Percentiles rank a stretch among this genome's conserved stretches.
Conservation (phyloP, 371 early-diverging fungal genomes). For the Mucor lusitanicus region DNA sequence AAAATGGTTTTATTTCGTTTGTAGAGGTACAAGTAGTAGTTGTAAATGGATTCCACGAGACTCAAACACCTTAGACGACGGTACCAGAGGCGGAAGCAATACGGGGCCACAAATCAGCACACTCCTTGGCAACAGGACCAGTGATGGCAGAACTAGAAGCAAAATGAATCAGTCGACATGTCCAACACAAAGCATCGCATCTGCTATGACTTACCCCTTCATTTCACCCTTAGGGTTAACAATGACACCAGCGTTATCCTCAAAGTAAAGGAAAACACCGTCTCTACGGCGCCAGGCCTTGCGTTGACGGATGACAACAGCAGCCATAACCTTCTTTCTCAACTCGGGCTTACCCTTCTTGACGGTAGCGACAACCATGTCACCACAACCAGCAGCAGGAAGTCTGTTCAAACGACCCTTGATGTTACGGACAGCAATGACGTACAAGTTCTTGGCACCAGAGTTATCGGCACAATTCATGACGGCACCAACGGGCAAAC, state of each 20-base stretch:
- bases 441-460: conserved; percentile 99
- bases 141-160: conserved; percentile 91
- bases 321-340: conserved; percentile 99
- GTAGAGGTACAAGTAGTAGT: neutral
- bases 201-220: conserved; percentile 93
- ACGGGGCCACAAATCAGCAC: conserved; percentile 99
- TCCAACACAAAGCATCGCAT: no score
- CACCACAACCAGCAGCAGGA: conserved; percentile 99
- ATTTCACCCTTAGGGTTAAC: conserved; percentile 98
- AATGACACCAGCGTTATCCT: conserved; percentile 74
- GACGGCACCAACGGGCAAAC: conserved; percentile 99
- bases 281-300: conserved; percentile 99
- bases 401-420: conserved; percentile 98
- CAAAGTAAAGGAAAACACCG: conserved; percentile 99
- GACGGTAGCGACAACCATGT: conserved; percentile 99
- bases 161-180: no score
- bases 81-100: conserved; percentile 98
- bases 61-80: conserved; percentile 58
- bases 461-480: conserved; percentile 99
- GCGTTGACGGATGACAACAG: conserved; percentile 99
- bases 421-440: conserved; percentile 98
- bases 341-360: conserved; percentile 99
- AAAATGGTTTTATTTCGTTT: neutral
- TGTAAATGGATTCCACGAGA: neutral
- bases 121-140: conserved; percentile 99